phyloP scores from a whole-genome alignment of 2,329 filamentous ascomycete genomes.

The Cladosporium austrohemisphaericum region DNA sequence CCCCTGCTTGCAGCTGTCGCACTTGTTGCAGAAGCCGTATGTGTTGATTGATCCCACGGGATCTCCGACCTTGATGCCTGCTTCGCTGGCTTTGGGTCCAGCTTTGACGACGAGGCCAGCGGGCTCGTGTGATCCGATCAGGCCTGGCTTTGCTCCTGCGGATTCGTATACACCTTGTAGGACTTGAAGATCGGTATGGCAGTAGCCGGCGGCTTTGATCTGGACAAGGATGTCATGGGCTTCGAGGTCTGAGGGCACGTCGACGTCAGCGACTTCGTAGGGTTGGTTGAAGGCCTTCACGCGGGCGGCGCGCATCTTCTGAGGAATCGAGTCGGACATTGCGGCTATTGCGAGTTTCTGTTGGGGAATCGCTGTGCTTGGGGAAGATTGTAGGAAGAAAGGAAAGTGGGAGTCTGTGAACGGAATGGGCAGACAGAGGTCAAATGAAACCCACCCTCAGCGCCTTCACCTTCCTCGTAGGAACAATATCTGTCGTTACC shows the following conservation, averaged over 20 bases:
- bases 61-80: constrained; percentile 7
- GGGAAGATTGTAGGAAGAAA: background rate
- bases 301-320: constrained; percentile 14
- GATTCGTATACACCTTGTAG: constrained; percentile 13
- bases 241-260: constrained; percentile 10
- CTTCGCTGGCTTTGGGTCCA: constrained; percentile 2
- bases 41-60: constrained; percentile 13
- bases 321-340: constrained; percentile 13
- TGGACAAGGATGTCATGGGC: constrained; percentile 14
- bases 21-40: constrained; percentile 15
- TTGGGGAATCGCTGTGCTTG: background rate
- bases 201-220: constrained; percentile 16
- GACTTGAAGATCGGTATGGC: constrained; percentile 16
- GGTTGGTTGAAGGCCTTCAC: constrained; percentile 16
- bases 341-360: background rate
- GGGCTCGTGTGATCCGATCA: constrained; percentile 14
- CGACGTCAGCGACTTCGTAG: constrained; percentile 14
- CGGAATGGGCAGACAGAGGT: background rate
- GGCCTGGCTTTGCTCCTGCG: constrained; percentile 11
- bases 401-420: background rate
- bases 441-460: background rate
- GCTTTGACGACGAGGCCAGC: constrained; percentile 13
- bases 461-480: background rate
- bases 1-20: constrained; percentile 10
- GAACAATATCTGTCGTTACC: background rate